These are phyloP conservation scores for Diospyros lotus DNA, from an alignment of 148 eudicot genomes.

Conservation along the genomic window DNA sequence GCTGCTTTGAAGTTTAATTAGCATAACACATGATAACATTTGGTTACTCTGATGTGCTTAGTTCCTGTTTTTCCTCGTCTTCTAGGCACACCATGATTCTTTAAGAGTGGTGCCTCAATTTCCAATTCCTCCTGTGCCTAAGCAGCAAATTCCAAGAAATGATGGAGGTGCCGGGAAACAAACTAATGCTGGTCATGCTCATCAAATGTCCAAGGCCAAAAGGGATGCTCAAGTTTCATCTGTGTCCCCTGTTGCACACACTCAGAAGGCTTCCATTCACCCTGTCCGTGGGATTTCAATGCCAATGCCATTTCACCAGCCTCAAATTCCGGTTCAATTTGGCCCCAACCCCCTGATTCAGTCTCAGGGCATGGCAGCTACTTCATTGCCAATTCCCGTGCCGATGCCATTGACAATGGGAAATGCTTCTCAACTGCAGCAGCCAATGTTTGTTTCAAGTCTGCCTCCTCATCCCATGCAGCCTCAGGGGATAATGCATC, in stretches of 20 bases:
- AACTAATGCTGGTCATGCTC: conserved; percentile 29
- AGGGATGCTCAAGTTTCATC: conserved; percentile 38
- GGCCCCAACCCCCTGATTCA: conserved; percentile 45
- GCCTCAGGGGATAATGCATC: conserved; percentile 66
- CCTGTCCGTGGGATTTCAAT: conserved; percentile 39
- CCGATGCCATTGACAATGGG: too few species aligned
- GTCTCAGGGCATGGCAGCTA: conserved; percentile 30
- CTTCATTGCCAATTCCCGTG: conserved; percentile 46
- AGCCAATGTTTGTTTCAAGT: conserved; percentile 43
- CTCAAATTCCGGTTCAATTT: conserved; percentile 34
- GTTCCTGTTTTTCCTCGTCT: neutral
- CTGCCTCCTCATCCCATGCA: conserved; percentile 50
- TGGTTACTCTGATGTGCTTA: neutral
- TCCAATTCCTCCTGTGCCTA: conserved; percentile 38
- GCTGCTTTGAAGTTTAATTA: neutral
- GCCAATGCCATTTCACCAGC: conserved; percentile 42
- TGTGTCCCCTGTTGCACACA: conserved; percentile 30
- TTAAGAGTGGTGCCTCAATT: conserved; percentile 28
- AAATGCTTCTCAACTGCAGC: conserved; percentile 52
- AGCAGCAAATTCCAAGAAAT: conserved; percentile 37
- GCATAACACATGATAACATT: neutral
- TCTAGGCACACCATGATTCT: conserved; percentile 43
- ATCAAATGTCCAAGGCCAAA: conserved; percentile 24
- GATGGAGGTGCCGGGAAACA: conserved; percentile 35
- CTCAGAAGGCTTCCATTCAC: conserved; percentile 42